Evolutionary conservation across 495 filamentous ascomycete genomes (phyloP), one percentile per base, ranked within the genome.

Genomic region (Lasiosphaeriaceae sp.): DNA sequence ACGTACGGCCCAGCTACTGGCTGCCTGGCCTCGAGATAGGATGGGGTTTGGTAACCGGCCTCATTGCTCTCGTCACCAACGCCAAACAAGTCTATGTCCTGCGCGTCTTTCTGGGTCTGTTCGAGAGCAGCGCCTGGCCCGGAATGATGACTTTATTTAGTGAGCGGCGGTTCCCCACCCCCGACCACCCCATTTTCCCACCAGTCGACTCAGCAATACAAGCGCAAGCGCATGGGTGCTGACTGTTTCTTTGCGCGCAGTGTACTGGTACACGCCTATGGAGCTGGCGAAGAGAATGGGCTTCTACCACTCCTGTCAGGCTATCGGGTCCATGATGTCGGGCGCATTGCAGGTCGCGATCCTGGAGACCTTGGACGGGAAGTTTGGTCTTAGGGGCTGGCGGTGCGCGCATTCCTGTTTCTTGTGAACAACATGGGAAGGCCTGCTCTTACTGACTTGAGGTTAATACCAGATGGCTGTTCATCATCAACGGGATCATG

Each of bases 291-390:
- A 79, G 57, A 64, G 75, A 0, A 74, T 66, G 57, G 69, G 66
- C 34, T 73, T 80, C 43, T 80, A 75, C 50, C 70, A 71, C 50
- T 73, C 75, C 8, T 73, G 71, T 46, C 72, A 75, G 17, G 69
- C 64, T 12, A 24, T 70, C 5, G 73, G 72, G 0, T 66, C 65
- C 3, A 71, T 75, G 72, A 56, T 75, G 61, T 70, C 69, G 1
- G 73, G 71, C 0, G 79, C 78, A 19, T 69, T 86, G 37, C 80
- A 84, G 55, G 78, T 79, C 1, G 80, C 77, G 0, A 78, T 82
- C 44, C 70, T 83, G 45, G 69, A 71, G 21, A 76, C 71, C 19
- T 63, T 85, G 34, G 64, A 82, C 22, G 78, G 81, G 1, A 66
- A 60, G 7, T 54, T 59, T 9, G 82, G 82, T 0, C 51, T 83